Evolutionary conservation across 1,284 basidiomycete genomes (phyloP), one percentile per base, ranked within the genome.

Genomic region (Pisolithus thermaeus): DNA sequence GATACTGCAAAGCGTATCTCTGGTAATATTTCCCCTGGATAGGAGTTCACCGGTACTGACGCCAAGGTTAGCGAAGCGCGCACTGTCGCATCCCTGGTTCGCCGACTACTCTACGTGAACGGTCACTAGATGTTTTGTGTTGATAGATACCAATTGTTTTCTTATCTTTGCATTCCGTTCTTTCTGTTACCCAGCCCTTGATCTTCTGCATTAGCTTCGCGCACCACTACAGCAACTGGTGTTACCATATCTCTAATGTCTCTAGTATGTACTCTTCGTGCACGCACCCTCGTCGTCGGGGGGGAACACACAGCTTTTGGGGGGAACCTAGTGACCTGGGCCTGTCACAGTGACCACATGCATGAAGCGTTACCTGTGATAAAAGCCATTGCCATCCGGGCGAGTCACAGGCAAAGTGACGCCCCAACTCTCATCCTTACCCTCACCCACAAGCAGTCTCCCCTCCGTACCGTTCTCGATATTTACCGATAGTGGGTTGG

Each of bases 1-100:
- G 95, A 99, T 69, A 93, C 93, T 0, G 87, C 94, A 32, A 91
- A 90, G 67, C 86, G 96, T 51, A 94, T 97, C 65, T 95, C 94
- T 50, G 90, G 90, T 90, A 61, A 60, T 80, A 46, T 44, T 22
- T 22, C 20, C 2, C 48, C 16, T 61, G 46, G 43, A 46, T 8
- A n/a, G 18, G 28, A 35, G 18, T n/a, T 46, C 44, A 37, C 25
- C 38, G 22, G 23, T 43, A 40, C 30, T 47, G 46, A 47, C 43
- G 36, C 48, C 54, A 47, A 39, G 40, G 52, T 3, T 56, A 89
- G 92, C 92, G 42, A 96, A 95, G 76, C 85, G 90, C 52, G 87
- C 92, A 6, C 76, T 96, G 32, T 67, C 75, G 47, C 92, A 94
- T 65, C 84, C 89, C 2, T 97, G 92, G 74, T 91, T 94, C 61